Percentiles rank a stretch among this genome's conserved stretches.
phyloP scores from a whole-genome alignment of 805 yeast genomes.

The Zygoascus bituminiphila region DNA sequence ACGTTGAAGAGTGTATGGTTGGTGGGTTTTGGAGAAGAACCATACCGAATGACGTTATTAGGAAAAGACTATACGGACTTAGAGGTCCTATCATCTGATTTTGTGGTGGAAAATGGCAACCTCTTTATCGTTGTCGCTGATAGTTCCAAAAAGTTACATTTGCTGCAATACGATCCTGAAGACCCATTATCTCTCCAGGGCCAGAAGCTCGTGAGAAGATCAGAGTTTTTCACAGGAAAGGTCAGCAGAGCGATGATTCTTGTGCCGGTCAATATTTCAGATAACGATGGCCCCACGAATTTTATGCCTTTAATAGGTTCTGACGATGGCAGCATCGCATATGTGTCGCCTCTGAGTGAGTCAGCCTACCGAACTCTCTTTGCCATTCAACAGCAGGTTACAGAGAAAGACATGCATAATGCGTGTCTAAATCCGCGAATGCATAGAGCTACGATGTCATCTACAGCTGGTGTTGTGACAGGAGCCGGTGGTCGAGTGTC shows the following conservation, averaged over 20 bases:
- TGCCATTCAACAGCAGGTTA: slow-evolving; percentile 78
- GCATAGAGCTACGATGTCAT: slow-evolving; percentile 20
- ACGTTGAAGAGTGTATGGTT: slow-evolving; percentile 67
- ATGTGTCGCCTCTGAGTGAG: slow-evolving; percentile 69
- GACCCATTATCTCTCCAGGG: slow-evolving; percentile 80
- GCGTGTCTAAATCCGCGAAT: slow-evolving; percentile 71
- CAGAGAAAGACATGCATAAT: slow-evolving; percentile 62
- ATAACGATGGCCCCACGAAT: neutral
- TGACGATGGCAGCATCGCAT: slow-evolving; percentile 70
- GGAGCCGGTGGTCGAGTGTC: slow-evolving; percentile 4
- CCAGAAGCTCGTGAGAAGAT: slow-evolving; percentile 57
- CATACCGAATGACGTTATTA: slow-evolving; percentile 71
- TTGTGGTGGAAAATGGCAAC: slow-evolving; percentile 62
- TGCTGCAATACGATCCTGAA: slow-evolving; percentile 85
- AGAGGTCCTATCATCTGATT: slow-evolving; percentile 67
- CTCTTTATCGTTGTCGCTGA: slow-evolving; percentile 63
- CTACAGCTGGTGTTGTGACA: slow-evolving; percentile 6
- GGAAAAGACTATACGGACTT: slow-evolving; percentile 64
- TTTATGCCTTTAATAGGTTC: slow-evolving; percentile 60
- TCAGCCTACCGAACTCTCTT: slow-evolving; percentile 69
- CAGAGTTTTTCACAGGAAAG: slow-evolving; percentile 64
- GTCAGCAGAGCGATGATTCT: slow-evolving; percentile 25
- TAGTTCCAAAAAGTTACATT: slow-evolving; percentile 53
- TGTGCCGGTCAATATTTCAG: slow-evolving; percentile 17
- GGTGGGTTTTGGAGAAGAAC: slow-evolving; percentile 90